Evolutionary conservation across 2,329 filamentous ascomycete species (phyloP).

Genomic region (Claviceps sp.): DNA sequence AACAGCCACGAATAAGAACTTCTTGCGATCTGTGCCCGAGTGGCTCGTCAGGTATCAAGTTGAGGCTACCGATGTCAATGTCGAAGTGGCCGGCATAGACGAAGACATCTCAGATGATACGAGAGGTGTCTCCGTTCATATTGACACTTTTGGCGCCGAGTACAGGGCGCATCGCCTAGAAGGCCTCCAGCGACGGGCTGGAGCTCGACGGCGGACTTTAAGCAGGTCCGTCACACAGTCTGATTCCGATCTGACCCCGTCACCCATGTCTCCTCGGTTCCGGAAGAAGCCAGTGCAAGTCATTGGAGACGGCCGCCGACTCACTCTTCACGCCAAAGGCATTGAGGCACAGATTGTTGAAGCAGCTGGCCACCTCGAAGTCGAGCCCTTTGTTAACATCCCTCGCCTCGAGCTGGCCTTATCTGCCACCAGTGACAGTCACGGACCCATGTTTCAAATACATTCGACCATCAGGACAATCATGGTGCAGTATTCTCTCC

Average conservation of each 20-base stretch:
- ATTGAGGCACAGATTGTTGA: slow-evolving; percentile 88
- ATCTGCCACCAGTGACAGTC: slow-evolving; percentile 71
- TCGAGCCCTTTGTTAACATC: slow-evolving; percentile 73
- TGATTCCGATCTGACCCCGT: slow-evolving; percentile 48
- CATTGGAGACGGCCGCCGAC: slow-evolving; percentile 62
- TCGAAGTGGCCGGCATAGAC: slow-evolving; percentile 85
- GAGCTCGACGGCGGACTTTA: slow-evolving; percentile 55
- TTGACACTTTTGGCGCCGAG: slow-evolving; percentile 78
- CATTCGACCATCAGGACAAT: slow-evolving; percentile 70
- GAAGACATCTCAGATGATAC: slow-evolving; percentile 68
- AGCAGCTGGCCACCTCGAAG: slow-evolving; percentile 68
- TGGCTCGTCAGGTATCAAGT: slow-evolving; percentile 80
- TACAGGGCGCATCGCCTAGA: slow-evolving; percentile 75
- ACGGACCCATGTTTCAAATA: slow-evolving; percentile 78
- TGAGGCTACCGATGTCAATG: slow-evolving; percentile 76
- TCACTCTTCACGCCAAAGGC: slow-evolving; percentile 69
- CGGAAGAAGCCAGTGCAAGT: slow-evolving; percentile 41
- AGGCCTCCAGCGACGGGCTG: slow-evolving; percentile 37
- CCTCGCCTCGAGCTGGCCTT: slow-evolving; percentile 80
- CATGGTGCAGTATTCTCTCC: slow-evolving; percentile 79
- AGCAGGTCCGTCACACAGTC: slow-evolving; percentile 55
- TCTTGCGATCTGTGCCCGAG: slow-evolving; percentile 63
- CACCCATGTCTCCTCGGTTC: slow-evolving; percentile 23
- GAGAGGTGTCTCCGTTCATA: slow-evolving; percentile 70
- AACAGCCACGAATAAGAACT: slow-evolving; percentile 44